Percentiles rank a stretch among this genome's conserved stretches.
phyloP scores from a whole-genome alignment of 1,139 yeast genomes.

The Meyerozyma elateridarum region DNA sequence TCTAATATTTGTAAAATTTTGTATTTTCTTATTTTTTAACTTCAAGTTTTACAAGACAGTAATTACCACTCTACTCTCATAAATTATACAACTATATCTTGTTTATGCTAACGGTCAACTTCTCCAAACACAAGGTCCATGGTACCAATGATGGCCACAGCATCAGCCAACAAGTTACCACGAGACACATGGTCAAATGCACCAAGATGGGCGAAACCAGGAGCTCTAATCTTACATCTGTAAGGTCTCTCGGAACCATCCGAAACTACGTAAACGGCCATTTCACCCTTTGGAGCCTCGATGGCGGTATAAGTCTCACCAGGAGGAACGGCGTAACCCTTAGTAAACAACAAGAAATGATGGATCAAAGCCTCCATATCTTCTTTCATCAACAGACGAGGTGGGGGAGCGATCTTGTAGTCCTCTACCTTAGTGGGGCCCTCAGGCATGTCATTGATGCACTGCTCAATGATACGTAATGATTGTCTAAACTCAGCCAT shows the following conservation, averaged over 20 bases:
- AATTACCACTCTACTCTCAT: no score
- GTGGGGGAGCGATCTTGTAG: slow-evolving; percentile 79
- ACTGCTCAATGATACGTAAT: slow-evolving; percentile 82
- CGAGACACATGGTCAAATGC: slow-evolving; percentile 84
- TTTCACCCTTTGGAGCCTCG: slow-evolving; percentile 95
- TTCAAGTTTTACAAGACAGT: no score
- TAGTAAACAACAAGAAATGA: slow-evolving; percentile 81
- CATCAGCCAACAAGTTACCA: slow-evolving; percentile 86
- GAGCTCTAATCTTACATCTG: slow-evolving; percentile 90
- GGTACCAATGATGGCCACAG: slow-evolving; percentile 91
- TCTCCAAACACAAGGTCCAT: slow-evolving; percentile 95
- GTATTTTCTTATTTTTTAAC: no score
- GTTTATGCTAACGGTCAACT: slow-evolving; percentile 72
- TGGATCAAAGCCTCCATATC: slow-evolving; percentile 92
- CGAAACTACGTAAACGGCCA: slow-evolving; percentile 86
- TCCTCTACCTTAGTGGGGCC: slow-evolving; percentile 93
- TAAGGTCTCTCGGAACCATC: slow-evolving; percentile 91
- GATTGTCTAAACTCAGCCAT: slow-evolving; percentile 94
- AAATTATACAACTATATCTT: no score
- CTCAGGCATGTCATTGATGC: slow-evolving; percentile 87
- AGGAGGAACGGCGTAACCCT: slow-evolving; percentile 85
- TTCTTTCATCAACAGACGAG: slow-evolving; percentile 78
- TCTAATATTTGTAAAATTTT: no score
- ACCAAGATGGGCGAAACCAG: slow-evolving; percentile 87
- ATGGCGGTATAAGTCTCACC: slow-evolving; percentile 92